Evolutionary conservation across 768 basidiomycete genomes (phyloP), one percentile per base, ranked within the genome.

Genomic region (Rhizopogon vulgaris): DNA sequence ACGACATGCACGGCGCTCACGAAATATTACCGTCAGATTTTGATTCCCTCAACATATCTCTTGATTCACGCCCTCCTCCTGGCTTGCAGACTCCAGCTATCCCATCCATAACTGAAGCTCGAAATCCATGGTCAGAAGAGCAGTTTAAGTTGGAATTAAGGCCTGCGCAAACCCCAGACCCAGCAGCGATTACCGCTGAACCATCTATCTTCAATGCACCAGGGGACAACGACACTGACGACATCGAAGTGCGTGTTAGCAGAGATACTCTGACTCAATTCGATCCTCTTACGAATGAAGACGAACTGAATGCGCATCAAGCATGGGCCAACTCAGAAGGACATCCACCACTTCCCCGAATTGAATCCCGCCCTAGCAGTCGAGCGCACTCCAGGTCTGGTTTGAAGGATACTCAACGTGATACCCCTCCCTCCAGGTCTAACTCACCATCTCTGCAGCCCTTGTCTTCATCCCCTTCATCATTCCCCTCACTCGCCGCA

Each of bases 281-380:
- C 62, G 86, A 90, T 67, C 86, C 86, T 14, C 68, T 87, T 22
- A 79, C 69, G 0, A 78, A 72, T 56, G 60, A 70, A 32, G 80
- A 84, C 51, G 83, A 85, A 63, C 66, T 75, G 52, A 78, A 74
- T 22, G 84, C 85, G 3, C 74, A 75, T 38, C 75, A 78, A 12
- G 86, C 84, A 41, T 88, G 87, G 87, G 78, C 76, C 53, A 70
- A 66, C 15, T 69, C 82, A 18, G 80, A 85, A 57, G 73, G 76
- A 1, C 84, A 87, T 64, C 83, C 82, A 24, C 81, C 84, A 30
- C 74, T 73, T 38, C 65, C 67, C 8, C 65, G 72, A 27, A 70
- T 74, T 0, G 55, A 66, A 38, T 52, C 58, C 42, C 18, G 43
- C 6, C 25, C 51, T n/a, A 27, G 38, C 11, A 49, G 22, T 43